Evolutionary conservation across 2,329 filamentous ascomycete species (phyloP).

Genomic region (Colletotrichum chlorophyti): DNA sequence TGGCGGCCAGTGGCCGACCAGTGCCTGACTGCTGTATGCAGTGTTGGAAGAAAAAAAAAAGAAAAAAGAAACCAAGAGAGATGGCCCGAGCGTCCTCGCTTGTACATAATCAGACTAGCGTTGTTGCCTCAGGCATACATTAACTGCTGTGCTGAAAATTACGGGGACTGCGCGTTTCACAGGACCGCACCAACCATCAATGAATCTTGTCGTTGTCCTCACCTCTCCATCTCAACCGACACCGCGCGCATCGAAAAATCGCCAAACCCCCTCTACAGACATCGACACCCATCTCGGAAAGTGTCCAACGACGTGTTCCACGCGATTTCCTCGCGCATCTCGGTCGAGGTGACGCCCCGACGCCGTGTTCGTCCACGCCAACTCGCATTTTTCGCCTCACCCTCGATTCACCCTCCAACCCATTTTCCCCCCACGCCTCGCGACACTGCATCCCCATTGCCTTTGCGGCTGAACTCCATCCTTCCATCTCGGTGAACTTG

Average conservation of each 20-base stretch:
- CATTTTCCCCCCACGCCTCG: constrained; percentile 30
- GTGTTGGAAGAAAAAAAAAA: too few species aligned
- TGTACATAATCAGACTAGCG: constrained; percentile 21
- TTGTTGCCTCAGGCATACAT: constrained; percentile 35
- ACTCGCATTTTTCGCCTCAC: constrained; percentile 52
- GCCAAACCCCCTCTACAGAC: constrained; percentile 64
- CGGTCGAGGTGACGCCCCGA: constrained; percentile 48
- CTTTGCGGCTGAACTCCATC: constrained; percentile 25
- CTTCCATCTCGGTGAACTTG: constrained; percentile 21
- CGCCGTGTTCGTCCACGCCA: constrained; percentile 43
- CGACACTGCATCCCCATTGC: constrained; percentile 21
- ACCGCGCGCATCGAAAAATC: constrained; percentile 68
- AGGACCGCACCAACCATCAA: constrained; percentile 54
- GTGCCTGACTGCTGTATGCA: constrained; percentile 20
- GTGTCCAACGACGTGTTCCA: constrained; percentile 59
- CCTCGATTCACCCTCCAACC: constrained; percentile 37
- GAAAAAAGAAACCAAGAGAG: constrained; percentile 3
- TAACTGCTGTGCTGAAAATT: constrained; percentile 49
- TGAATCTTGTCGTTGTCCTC: constrained; percentile 59
- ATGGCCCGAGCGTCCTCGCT: constrained; percentile 25
- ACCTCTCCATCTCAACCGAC: constrained; percentile 57
- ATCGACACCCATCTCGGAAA: constrained; percentile 64
- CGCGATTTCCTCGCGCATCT: constrained; percentile 59
- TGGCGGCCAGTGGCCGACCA: neutral
- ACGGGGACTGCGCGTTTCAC: constrained; percentile 43